Base-by-base conservation (phyloP, 2,329 filamentous ascomycete genomes). In the Cercospora berteroae region DNA sequence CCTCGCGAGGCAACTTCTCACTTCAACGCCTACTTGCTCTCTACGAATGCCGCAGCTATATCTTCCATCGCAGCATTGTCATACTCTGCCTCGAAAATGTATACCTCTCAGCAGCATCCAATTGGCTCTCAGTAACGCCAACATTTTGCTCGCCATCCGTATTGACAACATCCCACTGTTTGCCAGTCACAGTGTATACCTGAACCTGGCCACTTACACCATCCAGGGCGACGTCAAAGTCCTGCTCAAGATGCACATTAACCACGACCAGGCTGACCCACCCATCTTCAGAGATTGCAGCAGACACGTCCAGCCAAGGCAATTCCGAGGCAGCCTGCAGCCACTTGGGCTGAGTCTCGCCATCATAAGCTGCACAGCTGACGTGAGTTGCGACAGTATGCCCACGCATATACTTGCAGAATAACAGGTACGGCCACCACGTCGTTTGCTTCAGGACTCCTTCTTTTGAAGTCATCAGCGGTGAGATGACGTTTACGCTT, bases 401-500 rank as follows among this genome's bases (percentile, higher is more conserved):
- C 2, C 92, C 92, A 36, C 89, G 87, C 91, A 94, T 94, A 77
- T 87, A 90, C 74, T 83, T 84, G 72, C 84, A 85, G 79, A 90
- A 92, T 29, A 93, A 82, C 66, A 89, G 82, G 58, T 92, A 81
- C 5, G 90, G 89, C 88, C 89, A 93, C 88, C 89, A 93, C 3
- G 87, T 92, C 0, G 90, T 87, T 80, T 93, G 90, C 80, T 88
- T 89, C 59, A 88, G 77, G 57, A 93, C 79, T 0, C 90, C 89
- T 0, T 83, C 79, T 63, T 83, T 81, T 2, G 83, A 88, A 0
- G 91, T 93, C 88, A 93, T 91, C 10, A 93, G 82, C 1, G 90
- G 91, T 1, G 86, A 88, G 73, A 93, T 92, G 66, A 93, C 90
- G 76, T 94, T 93, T 70, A 93, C 89, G 60, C 84, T 88, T 79